Percentiles rank a stretch among this genome's conserved stretches.
Conservation (phyloP, 805 yeast genomes). For the Yarrowia yakushimensis region DNA sequence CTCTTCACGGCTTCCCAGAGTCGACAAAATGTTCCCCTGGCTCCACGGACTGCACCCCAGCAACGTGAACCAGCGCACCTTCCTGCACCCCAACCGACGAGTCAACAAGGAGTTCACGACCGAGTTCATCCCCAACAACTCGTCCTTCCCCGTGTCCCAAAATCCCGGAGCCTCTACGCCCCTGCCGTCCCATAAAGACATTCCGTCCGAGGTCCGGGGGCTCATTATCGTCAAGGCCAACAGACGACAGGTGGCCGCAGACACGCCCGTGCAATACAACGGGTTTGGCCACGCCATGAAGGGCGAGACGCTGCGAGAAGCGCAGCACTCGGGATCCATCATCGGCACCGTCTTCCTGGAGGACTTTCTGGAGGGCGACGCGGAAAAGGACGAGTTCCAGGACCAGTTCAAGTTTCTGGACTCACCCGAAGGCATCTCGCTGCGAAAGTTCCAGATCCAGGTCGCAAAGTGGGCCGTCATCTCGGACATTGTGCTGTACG, state of each 20-base stretch:
- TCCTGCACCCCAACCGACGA: constrained; percentile 36
- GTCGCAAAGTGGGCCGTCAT: constrained; percentile 72
- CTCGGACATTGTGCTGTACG: constrained; percentile 75
- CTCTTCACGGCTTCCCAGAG: constrained; percentile 52
- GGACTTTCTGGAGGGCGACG: constrained; percentile 29
- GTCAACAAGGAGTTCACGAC: constrained; percentile 33
- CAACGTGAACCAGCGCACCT: constrained; percentile 54
- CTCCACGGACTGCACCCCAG: constrained; percentile 68
- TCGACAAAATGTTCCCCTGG: constrained; percentile 81
- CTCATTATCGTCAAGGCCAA: constrained; percentile 33
- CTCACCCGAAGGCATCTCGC: constrained; percentile 67
- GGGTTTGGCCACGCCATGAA: constrained; percentile 22
- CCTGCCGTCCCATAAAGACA: constrained; percentile 14
- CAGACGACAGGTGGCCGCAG: neutral
- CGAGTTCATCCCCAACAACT: constrained; percentile 32
- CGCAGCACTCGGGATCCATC: constrained; percentile 28
- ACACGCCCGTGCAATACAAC: constrained; percentile 11
- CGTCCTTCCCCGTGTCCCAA: constrained; percentile 30
- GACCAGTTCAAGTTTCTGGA: constrained; percentile 60
- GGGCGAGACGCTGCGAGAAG: neutral
- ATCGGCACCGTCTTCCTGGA: constrained; percentile 32
- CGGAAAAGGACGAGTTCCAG: constrained; percentile 34
- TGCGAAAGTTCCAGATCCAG: constrained; percentile 84
- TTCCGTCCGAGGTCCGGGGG: constrained; percentile 32
- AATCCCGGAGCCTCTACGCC: constrained; percentile 33